Base-by-base conservation (phyloP, 202 grass and related monocot genomes). In the Panicum virgatum region DNA sequence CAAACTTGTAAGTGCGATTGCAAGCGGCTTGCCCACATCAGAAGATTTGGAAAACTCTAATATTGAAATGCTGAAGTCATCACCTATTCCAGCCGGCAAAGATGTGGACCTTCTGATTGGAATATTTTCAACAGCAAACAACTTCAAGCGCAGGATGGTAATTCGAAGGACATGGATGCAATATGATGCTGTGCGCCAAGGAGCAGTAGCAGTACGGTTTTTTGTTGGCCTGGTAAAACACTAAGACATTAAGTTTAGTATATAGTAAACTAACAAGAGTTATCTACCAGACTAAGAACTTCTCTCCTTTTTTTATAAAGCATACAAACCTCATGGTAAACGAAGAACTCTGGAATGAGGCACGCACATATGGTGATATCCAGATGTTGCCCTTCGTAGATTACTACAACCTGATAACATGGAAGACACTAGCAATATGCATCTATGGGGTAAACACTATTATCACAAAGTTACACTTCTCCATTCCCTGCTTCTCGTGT, bases 81-180 rank as follows among this genome's bases (percentile, higher is more conserved):
- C 87, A 45, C 84, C 89, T 62, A 77, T 98, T 69, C 83, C 91
- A 56, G 15, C 83, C 8, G 59, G 89, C 58, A 90, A 96, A 92
- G 63, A 86, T 83, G 75, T 88, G 0, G 62, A 96, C 75, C 91
- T 98, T 86, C 86, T 98, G 81, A 89, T 98, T 73, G 96, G 96
- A 34, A 91, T 98, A 56, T 96, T 98, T 89, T 98, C 96, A 61
- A 96, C 93, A 47, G 92, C 96, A 32, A 98, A 98, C 77, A 98
- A 98, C 83, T 98, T 98, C 90, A 98, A 98, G 72, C 86, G 80
- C 25, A 88, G 96, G 78, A 98, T 98, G 92, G 84, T 58, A 20
- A 91, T 98, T 83, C 80, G 96, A 73, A 93, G 96, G 60, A 98
- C 96, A 63, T 98, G 96, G 96, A 96, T 93, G 92, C 96, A 98